Percentiles rank a stretch among this genome's conserved stretches.
Evolutionary conservation across 257 asterid species (phyloP).

Genomic region (Lycium ferocissimum): DNA sequence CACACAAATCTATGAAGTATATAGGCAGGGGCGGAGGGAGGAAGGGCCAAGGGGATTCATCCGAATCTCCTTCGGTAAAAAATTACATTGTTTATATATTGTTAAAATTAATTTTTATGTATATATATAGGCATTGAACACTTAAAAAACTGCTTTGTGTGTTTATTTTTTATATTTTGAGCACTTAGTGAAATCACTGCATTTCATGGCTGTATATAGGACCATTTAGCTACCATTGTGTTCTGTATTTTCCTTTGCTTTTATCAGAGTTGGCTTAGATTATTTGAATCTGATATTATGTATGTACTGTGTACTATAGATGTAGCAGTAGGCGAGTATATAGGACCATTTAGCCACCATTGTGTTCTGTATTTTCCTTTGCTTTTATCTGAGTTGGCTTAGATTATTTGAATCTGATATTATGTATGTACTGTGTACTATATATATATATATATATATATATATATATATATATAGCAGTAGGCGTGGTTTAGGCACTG

Average conservation of each 20-base stretch:
- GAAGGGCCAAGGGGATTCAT: too few species aligned
- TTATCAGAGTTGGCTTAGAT: constrained; percentile 14
- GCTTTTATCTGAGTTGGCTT: constrained; percentile 17
- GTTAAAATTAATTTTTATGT: too few species aligned
- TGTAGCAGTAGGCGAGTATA: background rate
- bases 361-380: constrained; percentile 28
- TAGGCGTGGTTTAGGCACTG: background rate
- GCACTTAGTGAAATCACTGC: too few species aligned
- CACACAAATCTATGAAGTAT: constrained; percentile 27
- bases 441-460: background rate
- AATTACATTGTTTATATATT: too few species aligned
- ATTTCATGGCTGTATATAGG: too few species aligned
- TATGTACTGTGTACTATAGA: background rate
- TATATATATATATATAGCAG: background rate
- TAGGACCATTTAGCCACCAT: constrained; percentile 27
- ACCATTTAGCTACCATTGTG: constrained; percentile 27
- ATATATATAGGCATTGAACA: too few species aligned
- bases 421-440: background rate
- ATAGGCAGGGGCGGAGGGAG: too few species aligned
- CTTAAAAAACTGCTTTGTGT: too few species aligned
- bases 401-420: constrained; percentile 20
- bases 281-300: constrained; percentile 6
- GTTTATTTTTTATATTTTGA: too few species aligned
- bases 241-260: constrained; percentile 27
- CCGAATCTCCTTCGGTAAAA: too few species aligned